phyloP scores from a whole-genome alignment of 306 rosid species.

The Mucuna pruriens region DNA sequence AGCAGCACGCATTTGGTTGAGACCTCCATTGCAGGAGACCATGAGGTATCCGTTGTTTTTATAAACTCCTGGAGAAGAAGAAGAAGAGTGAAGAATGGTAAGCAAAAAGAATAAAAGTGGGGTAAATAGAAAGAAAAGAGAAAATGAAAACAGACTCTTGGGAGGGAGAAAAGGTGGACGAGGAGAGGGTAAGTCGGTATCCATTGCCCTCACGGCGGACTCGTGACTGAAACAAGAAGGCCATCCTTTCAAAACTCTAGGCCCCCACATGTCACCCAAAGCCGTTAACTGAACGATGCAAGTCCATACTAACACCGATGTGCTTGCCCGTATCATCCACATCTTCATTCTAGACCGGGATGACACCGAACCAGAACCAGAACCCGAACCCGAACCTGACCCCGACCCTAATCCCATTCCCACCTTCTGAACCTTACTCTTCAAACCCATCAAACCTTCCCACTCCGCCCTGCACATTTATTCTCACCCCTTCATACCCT shows the following conservation, averaged over 20 bases:
- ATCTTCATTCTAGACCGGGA: slow-evolving; percentile 83
- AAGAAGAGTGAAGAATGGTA: no score
- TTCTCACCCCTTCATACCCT: slow-evolving; percentile 35
- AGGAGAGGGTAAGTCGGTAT: slow-evolving; percentile 42
- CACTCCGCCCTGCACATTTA: slow-evolving; percentile 58
- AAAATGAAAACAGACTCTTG: slow-evolving; percentile 66
- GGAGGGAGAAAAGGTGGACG: slow-evolving; percentile 79
- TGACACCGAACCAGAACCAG: slow-evolving; percentile 6
- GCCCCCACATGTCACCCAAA: slow-evolving; percentile 93
- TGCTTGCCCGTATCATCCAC: slow-evolving; percentile 93
- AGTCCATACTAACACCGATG: slow-evolving; percentile 90
- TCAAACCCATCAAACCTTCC: slow-evolving; percentile 68
- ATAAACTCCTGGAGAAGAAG: slow-evolving; percentile 94
- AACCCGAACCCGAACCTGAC: slow-evolving; percentile 9
- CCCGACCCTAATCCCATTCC: slow-evolving; percentile 25
- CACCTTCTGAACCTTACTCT: slow-evolving; percentile 62
- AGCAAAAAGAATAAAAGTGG: no score
- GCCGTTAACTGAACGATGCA: slow-evolving; percentile 91
- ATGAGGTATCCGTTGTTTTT: slow-evolving; percentile 92
- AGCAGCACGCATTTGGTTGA: slow-evolving; percentile 99
- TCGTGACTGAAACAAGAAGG: slow-evolving; percentile 91
- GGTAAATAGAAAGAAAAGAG: neutral
- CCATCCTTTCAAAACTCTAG: slow-evolving; percentile 98
- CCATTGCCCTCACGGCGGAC: slow-evolving; percentile 42
- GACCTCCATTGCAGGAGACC: slow-evolving; percentile 98